A percentile compares a stretch with the other conserved stretches of the same genome.
Conservation (phyloP, 208 protist genomes). For the Wallacemonas sp. region DNA sequence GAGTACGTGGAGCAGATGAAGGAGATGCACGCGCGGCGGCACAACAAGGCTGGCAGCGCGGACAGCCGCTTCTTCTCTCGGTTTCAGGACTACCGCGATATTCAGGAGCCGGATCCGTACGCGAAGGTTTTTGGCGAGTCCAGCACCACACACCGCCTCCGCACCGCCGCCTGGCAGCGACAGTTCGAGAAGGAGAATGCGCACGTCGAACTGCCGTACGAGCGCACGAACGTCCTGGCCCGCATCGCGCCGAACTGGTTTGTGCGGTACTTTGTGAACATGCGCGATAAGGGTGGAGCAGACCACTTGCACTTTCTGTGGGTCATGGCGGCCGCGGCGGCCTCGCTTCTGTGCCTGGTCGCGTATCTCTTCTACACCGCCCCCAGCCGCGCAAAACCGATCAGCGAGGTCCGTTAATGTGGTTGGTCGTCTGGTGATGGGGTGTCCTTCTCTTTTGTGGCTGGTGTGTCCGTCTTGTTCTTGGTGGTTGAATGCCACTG, state of each 20-base stretch:
- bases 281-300: constrained; percentile 75
- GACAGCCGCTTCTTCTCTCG: constrained; percentile 74
- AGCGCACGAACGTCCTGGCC: constrained; percentile 75
- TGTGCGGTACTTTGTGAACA: constrained; percentile 79
- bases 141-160: constrained; percentile 46
- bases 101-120: constrained; percentile 77
- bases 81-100: constrained; percentile 72
- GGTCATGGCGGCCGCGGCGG: constrained; percentile 23
- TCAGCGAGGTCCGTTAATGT: constrained; percentile 70
- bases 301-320: constrained; percentile 49
- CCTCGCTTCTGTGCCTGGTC: constrained; percentile 42
- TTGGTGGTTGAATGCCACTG: too few species aligned
- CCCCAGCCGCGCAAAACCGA: constrained; percentile 52
- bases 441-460: too few species aligned
- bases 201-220: constrained; percentile 79
- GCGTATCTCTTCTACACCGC: constrained; percentile 81
- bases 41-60: constrained; percentile 21
- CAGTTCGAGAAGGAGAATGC: constrained; percentile 90
- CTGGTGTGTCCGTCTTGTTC: too few species aligned
- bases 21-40: constrained; percentile 29
- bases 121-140: constrained; percentile 69
- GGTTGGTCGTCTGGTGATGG: too few species aligned
- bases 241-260: constrained; percentile 83
- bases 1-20: constrained; percentile 52
- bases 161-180: constrained; percentile 80